phyloP scores from a whole-genome alignment of 345 rosid genomes.

The Eucalyptus microcorys region DNA sequence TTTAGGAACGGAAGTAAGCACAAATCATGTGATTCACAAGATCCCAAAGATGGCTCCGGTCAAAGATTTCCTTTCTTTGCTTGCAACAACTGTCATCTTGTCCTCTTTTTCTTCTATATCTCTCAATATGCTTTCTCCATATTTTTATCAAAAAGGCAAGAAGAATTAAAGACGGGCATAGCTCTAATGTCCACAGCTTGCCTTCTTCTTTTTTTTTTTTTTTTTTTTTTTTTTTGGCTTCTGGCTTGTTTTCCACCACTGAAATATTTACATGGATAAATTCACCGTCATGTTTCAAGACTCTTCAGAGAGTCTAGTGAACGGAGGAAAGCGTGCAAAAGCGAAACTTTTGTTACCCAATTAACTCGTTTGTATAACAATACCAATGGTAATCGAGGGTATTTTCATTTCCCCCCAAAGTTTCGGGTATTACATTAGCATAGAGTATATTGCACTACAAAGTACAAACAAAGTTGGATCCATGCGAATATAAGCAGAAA shows the following conservation, averaged over 20 bases:
- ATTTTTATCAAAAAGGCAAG: neutral
- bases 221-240: neutral
- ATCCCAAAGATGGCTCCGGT: neutral
- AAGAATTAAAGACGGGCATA: neutral
- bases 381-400: neutral
- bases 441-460: neutral
- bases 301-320: neutral
- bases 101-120: neutral
- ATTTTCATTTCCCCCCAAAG: neutral
- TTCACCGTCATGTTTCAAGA: neutral
- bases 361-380: neutral
- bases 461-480: neutral
- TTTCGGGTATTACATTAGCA: neutral
- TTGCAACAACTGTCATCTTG: neutral
- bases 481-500: neutral
- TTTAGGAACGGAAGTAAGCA: neutral
- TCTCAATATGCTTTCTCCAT: neutral
- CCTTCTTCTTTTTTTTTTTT: neutral
- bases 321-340: neutral
- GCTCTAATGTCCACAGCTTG: neutral
- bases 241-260: neutral
- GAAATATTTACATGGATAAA: neutral
- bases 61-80: neutral
- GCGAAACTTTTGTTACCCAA: neutral
- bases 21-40: neutral